A percentile compares a stretch with the other conserved stretches of the same genome.
These are phyloP conservation scores for Fraxinus anomala DNA, from an alignment of 257 asterid genomes.

Conservation along the genomic window DNA sequence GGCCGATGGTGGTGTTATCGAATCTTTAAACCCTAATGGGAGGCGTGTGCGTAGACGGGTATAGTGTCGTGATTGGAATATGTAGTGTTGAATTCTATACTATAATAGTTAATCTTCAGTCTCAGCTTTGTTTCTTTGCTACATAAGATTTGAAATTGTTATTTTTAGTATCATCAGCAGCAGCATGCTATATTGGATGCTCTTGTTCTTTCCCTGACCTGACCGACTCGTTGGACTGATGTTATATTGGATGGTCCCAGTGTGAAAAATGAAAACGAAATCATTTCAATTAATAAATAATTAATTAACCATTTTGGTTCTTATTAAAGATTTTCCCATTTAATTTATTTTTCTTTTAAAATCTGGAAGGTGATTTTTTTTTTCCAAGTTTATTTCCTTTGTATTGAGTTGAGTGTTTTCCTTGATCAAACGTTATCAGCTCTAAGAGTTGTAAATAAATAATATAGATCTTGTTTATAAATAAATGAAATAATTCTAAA, in stretches of 20 bases:
- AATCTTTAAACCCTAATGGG: constrained; percentile 48
- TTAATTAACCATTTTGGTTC: too few relatives aligned
- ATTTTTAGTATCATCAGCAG: constrained; percentile 20
- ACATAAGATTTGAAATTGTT: background rate
- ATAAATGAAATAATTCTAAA: too few relatives aligned
- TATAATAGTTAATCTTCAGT: constrained; percentile 21
- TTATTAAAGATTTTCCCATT: too few relatives aligned
- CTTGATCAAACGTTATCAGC: too few relatives aligned
- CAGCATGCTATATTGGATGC: background rate
- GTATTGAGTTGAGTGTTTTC: too few relatives aligned
- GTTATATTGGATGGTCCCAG: background rate
- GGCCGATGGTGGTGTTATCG: constrained; percentile 59
- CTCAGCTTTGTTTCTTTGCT: background rate
- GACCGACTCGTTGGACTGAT: background rate
- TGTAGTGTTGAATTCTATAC: constrained; percentile 12
- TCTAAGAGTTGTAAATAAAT: too few relatives aligned
- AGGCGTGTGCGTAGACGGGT: constrained; percentile 73
- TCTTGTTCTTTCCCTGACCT: constrained; percentile 7
- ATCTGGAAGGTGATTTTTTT: too few relatives aligned
- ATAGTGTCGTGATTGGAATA: constrained; percentile 32
- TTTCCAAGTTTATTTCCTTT: too few relatives aligned
- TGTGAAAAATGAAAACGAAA: background rate
- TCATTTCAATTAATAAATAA: background rate
- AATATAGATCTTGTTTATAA: too few relatives aligned
- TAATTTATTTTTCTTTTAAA: too few relatives aligned